Base-by-base conservation (phyloP, 2,329 filamentous ascomycete species). In the Colletotrichum gloeosporioides region DNA sequence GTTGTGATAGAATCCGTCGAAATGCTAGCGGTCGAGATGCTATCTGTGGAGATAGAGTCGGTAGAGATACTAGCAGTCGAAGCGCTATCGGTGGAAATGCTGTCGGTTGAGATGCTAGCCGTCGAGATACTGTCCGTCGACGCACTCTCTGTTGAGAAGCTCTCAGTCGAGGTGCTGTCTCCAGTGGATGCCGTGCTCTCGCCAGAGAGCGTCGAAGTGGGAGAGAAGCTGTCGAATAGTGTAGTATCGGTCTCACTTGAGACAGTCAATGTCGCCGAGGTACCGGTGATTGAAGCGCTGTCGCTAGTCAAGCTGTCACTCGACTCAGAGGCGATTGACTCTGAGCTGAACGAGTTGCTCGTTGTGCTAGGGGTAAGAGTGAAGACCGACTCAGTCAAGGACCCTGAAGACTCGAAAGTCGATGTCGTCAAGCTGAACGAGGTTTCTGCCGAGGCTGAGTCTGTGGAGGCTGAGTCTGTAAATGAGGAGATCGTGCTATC, bases 101-200 rank as follows among this genome's bases (percentile, higher is more conserved):
- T 32, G 3, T 31, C n/a, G 2, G 29, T 62, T 0, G 59, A 62
- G 12, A 34, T 1, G 6, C 32, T n/a, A 2, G 18, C 18, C 0
- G 31, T 32, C 1, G 55, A 59, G 13, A 59, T 0, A 18, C 55
- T 27, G 0, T 22, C 44, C 10, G 44, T 49, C 6, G 55, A 59
- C 1, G 22, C 27, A 27, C 13, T 32, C 0, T 62, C 27, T 49
- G 59, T 22, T 9, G 29, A 34, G n/a, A n/a, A 32, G 59, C 59
- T 62, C 18, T 4, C 18, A 15, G 31, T 32, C 1, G 32, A n/a
- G 13, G 59, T 62, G 29, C 27, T 31, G 32, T 62, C 59, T 22
- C 31, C 59, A 8, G 18, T 1, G 16, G 18, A 31, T 15, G n/a
- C 18, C 2, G 59, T 62, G 31, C 16, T 32, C 27, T 62, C 59